A percentile compares a stretch with the other conserved stretches of the same genome.
Evolutionary conservation across 2,329 filamentous ascomycete genomes (phyloP).

Genomic region (Aureobasidium subglaciale): DNA sequence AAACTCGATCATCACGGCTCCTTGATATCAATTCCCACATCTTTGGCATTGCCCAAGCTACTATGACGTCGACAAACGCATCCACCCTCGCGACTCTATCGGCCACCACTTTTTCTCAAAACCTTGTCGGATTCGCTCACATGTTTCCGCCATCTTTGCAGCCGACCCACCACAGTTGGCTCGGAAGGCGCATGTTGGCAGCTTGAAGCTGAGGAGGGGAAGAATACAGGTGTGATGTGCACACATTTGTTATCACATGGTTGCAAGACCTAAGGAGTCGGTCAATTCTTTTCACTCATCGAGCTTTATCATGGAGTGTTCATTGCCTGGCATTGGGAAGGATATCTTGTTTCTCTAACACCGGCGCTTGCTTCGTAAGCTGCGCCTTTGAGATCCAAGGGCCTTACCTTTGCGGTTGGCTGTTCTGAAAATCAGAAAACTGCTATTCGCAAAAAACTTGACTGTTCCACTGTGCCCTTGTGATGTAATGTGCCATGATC

Average conservation of each 20-base stretch:
- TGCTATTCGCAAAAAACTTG: constrained; percentile 11
- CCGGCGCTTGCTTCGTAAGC: constrained; percentile 9
- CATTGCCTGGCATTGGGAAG: constrained; percentile 10
- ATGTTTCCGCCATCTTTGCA: constrained; percentile 13
- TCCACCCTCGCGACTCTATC: constrained; percentile 5
- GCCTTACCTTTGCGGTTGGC: constrained; percentile 11
- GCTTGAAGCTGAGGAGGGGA: constrained; percentile 12
- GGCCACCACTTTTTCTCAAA: constrained; percentile 4
- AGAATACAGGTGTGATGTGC: background rate
- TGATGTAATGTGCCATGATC: background rate
- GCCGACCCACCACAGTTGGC: constrained; percentile 3
- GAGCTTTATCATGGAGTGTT: constrained; percentile 13
- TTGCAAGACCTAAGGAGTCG: background rate
- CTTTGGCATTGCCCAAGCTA: background rate
- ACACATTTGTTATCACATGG: background rate
- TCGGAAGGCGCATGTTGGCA: constrained; percentile 13
- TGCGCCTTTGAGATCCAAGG: constrained; percentile 2
- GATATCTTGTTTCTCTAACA: constrained; percentile 3
- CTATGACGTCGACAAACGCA: constrained; percentile 13
- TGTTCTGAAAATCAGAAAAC: constrained; percentile 16
- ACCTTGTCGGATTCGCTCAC: constrained; percentile 14
- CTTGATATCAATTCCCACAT: background rate
- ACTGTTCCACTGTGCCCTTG: background rate
- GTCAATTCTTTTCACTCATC: constrained; percentile 13
- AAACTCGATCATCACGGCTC: constrained; percentile 22